phyloP scores from a whole-genome alignment of 2,329 filamentous ascomycete genomes.

The Hypoxylon sp. region DNA sequence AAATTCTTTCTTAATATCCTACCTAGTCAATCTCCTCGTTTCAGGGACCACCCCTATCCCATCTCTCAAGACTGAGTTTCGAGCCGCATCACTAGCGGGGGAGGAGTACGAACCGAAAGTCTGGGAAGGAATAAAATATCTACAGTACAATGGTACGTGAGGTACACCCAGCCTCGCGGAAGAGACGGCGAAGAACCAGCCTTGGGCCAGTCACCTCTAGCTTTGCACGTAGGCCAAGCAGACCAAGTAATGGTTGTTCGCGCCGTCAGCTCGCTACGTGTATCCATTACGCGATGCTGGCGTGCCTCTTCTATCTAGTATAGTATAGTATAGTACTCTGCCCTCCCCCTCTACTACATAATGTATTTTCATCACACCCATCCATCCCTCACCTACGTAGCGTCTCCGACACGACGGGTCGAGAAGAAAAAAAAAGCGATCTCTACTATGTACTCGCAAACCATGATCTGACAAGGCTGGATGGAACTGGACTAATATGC shows the following conservation, averaged over 20 bases:
- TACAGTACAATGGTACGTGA: too few relatives aligned
- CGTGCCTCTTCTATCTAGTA: too few relatives aligned
- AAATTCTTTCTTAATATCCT: constrained; percentile 2
- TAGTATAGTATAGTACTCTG: too few relatives aligned
- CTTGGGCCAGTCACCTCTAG: constrained; percentile 12
- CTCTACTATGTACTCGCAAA: constrained; percentile 2
- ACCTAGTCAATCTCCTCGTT: too few relatives aligned
- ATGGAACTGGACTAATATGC: not conserved
- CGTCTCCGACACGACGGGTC: constrained; percentile 9
- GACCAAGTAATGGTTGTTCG: too few relatives aligned
- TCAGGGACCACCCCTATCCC: not conserved
- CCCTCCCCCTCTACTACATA: not conserved
- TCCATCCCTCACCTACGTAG: not conserved
- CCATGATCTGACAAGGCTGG: constrained; percentile 14
- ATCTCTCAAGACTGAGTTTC: constrained; percentile 22
- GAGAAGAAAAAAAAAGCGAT: too few relatives aligned
- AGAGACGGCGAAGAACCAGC: too few relatives aligned
- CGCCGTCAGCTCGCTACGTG: constrained; percentile 33
- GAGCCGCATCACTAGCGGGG: constrained; percentile 23
- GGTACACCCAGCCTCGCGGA: constrained; percentile 17
- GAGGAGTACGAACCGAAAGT: constrained; percentile 19
- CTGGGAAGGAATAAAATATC: constrained; percentile 23
- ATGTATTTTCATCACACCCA: not conserved
- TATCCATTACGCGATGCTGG: constrained; percentile 27
- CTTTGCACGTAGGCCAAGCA: too few relatives aligned